phyloP scores from a whole-genome alignment of 441 rosid species.

The Flueggea neowawraea region DNA sequence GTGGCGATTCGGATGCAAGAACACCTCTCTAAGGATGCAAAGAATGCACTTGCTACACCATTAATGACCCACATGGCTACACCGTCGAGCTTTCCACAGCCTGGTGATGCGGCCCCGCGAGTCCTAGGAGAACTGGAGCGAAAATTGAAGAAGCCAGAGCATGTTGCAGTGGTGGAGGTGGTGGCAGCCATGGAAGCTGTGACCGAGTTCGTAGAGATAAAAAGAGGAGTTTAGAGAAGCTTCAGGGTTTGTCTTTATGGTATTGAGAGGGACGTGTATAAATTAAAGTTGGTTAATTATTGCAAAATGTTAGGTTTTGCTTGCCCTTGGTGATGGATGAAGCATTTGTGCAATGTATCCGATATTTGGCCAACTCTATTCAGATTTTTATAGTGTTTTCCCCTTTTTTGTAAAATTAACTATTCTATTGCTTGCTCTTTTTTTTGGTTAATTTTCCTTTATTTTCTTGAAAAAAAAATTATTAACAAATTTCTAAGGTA shows the following conservation, averaged over 20 bases:
- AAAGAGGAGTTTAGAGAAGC: not conserved
- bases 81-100: slow-evolving; percentile 28
- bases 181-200: not conserved
- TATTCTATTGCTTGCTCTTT: too few species aligned
- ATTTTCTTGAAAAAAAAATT: too few species aligned
- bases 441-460: too few species aligned
- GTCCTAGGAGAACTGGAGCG: not conserved
- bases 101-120: not conserved
- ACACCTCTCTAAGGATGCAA: slow-evolving; percentile 46
- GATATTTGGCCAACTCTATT: too few species aligned
- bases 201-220: not conserved
- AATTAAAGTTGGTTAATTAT: too few species aligned
- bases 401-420: too few species aligned
- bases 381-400: too few species aligned
- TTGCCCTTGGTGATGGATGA: too few species aligned
- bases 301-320: too few species aligned
- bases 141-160: not conserved
- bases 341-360: too few species aligned
- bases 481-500: too few species aligned
- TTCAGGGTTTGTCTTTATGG: not conserved
- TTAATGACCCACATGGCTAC: slow-evolving; percentile 40
- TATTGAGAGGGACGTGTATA: not conserved
- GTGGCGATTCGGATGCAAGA: slow-evolving; percentile 44
- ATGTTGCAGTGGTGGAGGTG: not conserved
- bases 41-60: slow-evolving; percentile 38